A percentile compares a stretch with the other conserved stretches of the same genome.
Evolutionary conservation across 2,329 filamentous ascomycete species (phyloP).

Genomic region (Calonectria pauciramosa): DNA sequence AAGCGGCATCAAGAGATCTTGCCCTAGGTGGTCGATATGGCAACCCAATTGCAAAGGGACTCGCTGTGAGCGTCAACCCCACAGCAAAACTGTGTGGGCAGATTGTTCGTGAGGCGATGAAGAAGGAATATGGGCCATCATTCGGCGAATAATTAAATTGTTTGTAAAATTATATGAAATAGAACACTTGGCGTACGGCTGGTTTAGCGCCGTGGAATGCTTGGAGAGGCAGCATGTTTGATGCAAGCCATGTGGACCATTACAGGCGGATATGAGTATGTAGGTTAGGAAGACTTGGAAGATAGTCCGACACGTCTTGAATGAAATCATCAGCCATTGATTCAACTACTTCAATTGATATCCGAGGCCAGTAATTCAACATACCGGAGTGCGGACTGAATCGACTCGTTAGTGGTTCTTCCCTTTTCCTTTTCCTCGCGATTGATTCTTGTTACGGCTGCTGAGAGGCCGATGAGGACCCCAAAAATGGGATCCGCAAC

Average conservation of each 20-base stretch:
- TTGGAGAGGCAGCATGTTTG: background rate
- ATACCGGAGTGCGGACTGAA: constrained; percentile 61
- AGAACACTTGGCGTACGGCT: constrained; percentile 6
- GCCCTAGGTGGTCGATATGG: constrained; percentile 75
- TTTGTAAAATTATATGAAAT: constrained; percentile 25
- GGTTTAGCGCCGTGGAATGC: background rate
- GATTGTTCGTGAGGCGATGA: constrained; percentile 79
- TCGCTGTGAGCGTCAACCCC: constrained; percentile 76
- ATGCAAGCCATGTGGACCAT: background rate
- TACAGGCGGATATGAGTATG: background rate
- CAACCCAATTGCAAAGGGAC: constrained; percentile 73
- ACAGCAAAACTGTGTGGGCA: constrained; percentile 78
- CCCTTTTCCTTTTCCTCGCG: constrained; percentile 73
- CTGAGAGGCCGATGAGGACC: constrained; percentile 67
- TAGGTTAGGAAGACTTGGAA: constrained; percentile 38
- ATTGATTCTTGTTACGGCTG: constrained; percentile 69
- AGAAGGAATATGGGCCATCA: constrained; percentile 73
- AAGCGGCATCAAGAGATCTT: constrained; percentile 73
- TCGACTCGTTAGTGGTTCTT: constrained; percentile 63
- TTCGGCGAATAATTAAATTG: constrained; percentile 53
- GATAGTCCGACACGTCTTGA: constrained; percentile 50
- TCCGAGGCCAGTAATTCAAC: background rate
- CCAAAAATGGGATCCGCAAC: constrained; percentile 72
- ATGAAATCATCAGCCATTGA: background rate
- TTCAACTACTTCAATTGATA: constrained; percentile 18